phyloP scores from a whole-genome alignment of 805 yeast species.

The Candida ficus region DNA sequence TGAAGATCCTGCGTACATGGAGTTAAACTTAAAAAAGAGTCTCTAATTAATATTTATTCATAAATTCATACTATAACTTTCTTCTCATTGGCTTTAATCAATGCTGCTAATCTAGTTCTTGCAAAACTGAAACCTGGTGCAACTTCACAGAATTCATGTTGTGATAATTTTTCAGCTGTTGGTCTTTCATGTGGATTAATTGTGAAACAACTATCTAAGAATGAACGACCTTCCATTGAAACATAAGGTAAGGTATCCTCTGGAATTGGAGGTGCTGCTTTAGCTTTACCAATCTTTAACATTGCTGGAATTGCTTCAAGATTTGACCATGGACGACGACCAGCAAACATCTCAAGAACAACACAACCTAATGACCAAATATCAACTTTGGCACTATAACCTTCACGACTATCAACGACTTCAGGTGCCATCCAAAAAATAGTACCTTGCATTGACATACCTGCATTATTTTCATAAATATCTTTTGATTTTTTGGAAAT shows the following conservation, averaged over 20 bases:
- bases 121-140: slow-evolving; percentile 43
- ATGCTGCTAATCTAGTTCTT: slow-evolving; percentile 48
- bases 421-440: slow-evolving; percentile 99
- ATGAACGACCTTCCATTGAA: slow-evolving; percentile 59
- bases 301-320: slow-evolving; percentile 93
- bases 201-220: slow-evolving; percentile 70
- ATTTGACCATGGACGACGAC: slow-evolving; percentile 95
- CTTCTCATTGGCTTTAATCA: slow-evolving; percentile 42
- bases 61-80: slow-evolving; percentile 9
- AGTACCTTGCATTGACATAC: slow-evolving; percentile 98
- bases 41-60: background rate
- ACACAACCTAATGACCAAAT: slow-evolving; percentile 99
- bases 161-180: slow-evolving; percentile 64
- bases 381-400: slow-evolving; percentile 96
- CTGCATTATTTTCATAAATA: slow-evolving; percentile 85
- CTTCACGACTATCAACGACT: slow-evolving; percentile 87
- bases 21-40: background rate
- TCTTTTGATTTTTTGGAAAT: slow-evolving; percentile 83
- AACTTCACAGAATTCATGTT: slow-evolving; percentile 46
- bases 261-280: slow-evolving; percentile 93
- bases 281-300: slow-evolving; percentile 79
- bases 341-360: slow-evolving; percentile 95
- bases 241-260: slow-evolving; percentile 72
- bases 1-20: background rate
- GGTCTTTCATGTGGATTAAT: slow-evolving; percentile 83